Percentiles rank a stretch among this genome's conserved stretches.
phyloP scores from a whole-genome alignment of 495 filamentous ascomycete species.

The Evernia prunastri region DNA sequence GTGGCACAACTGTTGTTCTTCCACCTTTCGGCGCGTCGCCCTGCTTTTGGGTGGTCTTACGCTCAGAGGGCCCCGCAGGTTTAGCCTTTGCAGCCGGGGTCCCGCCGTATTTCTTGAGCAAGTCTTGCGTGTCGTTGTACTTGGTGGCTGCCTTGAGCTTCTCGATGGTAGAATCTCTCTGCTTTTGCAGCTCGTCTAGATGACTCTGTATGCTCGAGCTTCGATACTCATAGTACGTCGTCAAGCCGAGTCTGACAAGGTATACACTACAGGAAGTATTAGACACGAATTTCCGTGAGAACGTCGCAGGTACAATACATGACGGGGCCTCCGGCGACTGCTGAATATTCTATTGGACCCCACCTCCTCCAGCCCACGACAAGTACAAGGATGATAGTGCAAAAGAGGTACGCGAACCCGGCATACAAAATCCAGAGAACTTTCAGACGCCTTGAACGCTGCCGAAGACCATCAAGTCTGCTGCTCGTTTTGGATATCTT shows the following conservation, averaged over 20 bases:
- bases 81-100: constrained; percentile 41
- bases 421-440: constrained; percentile 86
- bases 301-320: constrained; percentile 45
- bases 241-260: constrained; percentile 50
- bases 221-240: constrained; percentile 73
- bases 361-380: constrained; percentile 82
- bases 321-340: constrained; percentile 70
- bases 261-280: constrained; percentile 52
- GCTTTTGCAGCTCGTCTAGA: constrained; percentile 66
- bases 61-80: constrained; percentile 26
- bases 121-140: constrained; percentile 87
- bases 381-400: constrained; percentile 67
- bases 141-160: constrained; percentile 90
- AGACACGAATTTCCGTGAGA: not conserved
- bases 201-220: constrained; percentile 57
- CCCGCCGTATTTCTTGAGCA: constrained; percentile 90
- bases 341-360: constrained; percentile 66
- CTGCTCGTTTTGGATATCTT: constrained; percentile 70
- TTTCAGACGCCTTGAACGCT: constrained; percentile 68
- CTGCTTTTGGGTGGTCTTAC: constrained; percentile 24
- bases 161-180: constrained; percentile 81
- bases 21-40: constrained; percentile 25
- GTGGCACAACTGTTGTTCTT: constrained; percentile 61
- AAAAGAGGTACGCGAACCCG: constrained; percentile 81
- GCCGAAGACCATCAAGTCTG: constrained; percentile 63